These are phyloP conservation scores for Globisporangium spiculum DNA, from an alignment of 352 stramenopile genomes.

Conservation along the genomic window DNA sequence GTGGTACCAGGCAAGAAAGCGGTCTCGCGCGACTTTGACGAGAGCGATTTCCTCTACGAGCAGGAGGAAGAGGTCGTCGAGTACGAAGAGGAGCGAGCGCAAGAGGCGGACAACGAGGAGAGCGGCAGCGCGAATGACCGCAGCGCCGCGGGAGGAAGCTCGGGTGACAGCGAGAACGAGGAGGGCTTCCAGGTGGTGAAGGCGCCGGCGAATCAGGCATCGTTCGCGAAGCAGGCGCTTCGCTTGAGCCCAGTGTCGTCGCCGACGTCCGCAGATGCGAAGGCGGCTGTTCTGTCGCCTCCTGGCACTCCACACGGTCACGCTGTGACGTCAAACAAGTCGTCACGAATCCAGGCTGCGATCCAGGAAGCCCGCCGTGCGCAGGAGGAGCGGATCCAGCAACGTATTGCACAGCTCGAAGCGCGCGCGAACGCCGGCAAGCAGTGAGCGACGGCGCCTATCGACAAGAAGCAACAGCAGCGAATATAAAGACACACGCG, in stretches of 20 bases:
- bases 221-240: slow-evolving; percentile 8
- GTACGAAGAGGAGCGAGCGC: slow-evolving; percentile 27
- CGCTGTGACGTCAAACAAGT: slow-evolving; percentile 33
- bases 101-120: slow-evolving; percentile 31
- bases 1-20: slow-evolving; percentile 25
- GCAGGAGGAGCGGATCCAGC: slow-evolving; percentile 55
- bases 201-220: slow-evolving; percentile 17
- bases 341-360: slow-evolving; percentile 47
- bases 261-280: neutral
- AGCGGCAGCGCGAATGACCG: slow-evolving; percentile 18
- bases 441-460: neutral
- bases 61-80: slow-evolving; percentile 38
- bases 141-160: slow-evolving; percentile 16
- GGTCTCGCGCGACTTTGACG: slow-evolving; percentile 34
- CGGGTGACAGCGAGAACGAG: slow-evolving; percentile 32
- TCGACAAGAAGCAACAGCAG: neutral
- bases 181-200: slow-evolving; percentile 43
- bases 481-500: neutral
- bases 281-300: slow-evolving; percentile 15
- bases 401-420: slow-evolving; percentile 59
- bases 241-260: slow-evolving; percentile 17
- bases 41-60: slow-evolving; percentile 50
- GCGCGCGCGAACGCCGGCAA: slow-evolving; percentile 11
- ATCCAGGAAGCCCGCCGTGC: slow-evolving; percentile 46
- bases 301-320: slow-evolving; percentile 29